A percentile compares a stretch with the other conserved stretches of the same genome.
These are phyloP conservation scores for Ophiocordyceps camponoti-saundersi DNA, from an alignment of 2,329 filamentous ascomycete species.

Conservation along the genomic window DNA sequence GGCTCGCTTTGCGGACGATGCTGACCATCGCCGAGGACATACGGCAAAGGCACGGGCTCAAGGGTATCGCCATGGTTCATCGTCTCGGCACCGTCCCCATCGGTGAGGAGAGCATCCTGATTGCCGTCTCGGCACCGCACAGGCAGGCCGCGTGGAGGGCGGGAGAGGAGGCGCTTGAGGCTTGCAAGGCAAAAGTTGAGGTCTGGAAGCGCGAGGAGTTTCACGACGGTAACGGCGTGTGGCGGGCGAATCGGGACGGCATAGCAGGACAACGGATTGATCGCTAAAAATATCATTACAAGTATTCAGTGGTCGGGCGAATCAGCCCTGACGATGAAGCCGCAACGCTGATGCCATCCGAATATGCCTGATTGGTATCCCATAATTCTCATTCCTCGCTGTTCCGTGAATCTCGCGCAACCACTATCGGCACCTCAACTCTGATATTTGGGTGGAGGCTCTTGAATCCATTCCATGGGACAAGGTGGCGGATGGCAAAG, in stretches of 20 bases:
- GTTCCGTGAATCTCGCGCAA: background rate
- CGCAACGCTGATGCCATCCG: no score
- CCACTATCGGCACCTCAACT: background rate
- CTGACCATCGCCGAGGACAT: slow-evolving; percentile 43
- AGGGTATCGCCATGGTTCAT: slow-evolving; percentile 66
- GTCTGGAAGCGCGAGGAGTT: slow-evolving; percentile 94
- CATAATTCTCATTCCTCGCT: background rate
- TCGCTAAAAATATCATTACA: slow-evolving; percentile 1
- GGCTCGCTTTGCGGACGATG: slow-evolving; percentile 54
- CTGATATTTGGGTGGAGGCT: slow-evolving; percentile 18
- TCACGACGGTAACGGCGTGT: slow-evolving; percentile 57
- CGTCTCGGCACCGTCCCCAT: slow-evolving; percentile 73
- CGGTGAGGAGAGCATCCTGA: slow-evolving; percentile 83
- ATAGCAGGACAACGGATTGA: slow-evolving; percentile 32
- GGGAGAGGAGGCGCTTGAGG: slow-evolving; percentile 77
- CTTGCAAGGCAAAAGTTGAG: slow-evolving; percentile 75
- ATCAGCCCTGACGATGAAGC: no score
- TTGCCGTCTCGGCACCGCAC: slow-evolving; percentile 73
- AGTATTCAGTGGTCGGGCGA: no score
- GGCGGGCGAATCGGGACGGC: slow-evolving; percentile 77
- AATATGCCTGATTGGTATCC: background rate
- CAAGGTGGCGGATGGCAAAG: slow-evolving; percentile 14
- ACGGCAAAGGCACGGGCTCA: slow-evolving; percentile 42
- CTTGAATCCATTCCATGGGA: slow-evolving; percentile 19
- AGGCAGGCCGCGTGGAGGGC: slow-evolving; percentile 72